phyloP scores from a whole-genome alignment of 176 grass and related monocot species.

The Ensete glaucum region DNA sequence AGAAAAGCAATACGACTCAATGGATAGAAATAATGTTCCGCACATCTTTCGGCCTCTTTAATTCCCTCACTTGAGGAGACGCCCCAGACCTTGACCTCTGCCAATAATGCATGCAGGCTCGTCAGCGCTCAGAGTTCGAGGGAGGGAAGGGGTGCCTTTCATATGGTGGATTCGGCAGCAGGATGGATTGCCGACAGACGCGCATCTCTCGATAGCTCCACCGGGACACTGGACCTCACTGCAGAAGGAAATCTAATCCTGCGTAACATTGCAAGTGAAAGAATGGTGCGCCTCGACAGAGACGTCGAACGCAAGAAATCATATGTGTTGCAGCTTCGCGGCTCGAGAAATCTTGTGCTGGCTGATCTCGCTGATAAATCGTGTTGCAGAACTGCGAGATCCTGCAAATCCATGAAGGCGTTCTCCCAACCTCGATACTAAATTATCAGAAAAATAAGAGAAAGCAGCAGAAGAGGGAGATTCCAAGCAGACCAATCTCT shows the following conservation, averaged over 20 bases:
- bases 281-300: background rate
- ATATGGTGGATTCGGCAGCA: background rate
- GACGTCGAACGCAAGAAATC: background rate
- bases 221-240: background rate
- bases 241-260: background rate
- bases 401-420: too few species aligned
- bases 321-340: background rate
- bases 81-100: background rate
- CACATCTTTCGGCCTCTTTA: background rate
- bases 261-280: background rate
- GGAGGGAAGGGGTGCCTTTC: background rate
- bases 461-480: too few species aligned
- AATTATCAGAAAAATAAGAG: too few species aligned
- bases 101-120: background rate
- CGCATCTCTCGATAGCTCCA: background rate
- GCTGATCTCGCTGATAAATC: background rate
- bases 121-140: background rate
- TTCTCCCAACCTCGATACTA: too few species aligned
- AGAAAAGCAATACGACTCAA: too few species aligned
- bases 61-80: background rate
- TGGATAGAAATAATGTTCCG: too few species aligned
- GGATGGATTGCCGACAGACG: background rate
- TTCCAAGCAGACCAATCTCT: too few species aligned
- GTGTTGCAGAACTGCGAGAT: background rate
- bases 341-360: background rate